Evolutionary conservation across 495 filamentous ascomycete genomes (phyloP), one percentile per base, ranked within the genome.

Genomic region (Aspergillus sclerotioniger): DNA sequence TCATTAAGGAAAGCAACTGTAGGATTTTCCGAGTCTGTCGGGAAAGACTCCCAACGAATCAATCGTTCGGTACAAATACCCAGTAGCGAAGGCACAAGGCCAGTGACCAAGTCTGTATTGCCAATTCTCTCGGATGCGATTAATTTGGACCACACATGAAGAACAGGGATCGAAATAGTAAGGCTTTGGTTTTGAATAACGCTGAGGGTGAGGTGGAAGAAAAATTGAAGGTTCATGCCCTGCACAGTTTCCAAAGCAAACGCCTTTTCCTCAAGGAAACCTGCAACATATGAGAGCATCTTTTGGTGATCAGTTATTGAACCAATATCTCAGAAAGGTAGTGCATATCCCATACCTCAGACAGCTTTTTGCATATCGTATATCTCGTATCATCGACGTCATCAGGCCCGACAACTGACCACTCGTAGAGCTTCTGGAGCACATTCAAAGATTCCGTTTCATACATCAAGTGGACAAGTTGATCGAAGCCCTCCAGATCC

Each of bases 381-480:
- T 98, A 98, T 68, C 91, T 93, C 58, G 90, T 88, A 55, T 97
- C 91, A 65, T 96, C 90, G 29, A 92, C 82, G 64, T 94, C 86
- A 45, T 87, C 77, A 8, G 89, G 80, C 52, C 93, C 88, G 56
- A 93, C 87, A 6, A 84, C 71, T 1, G 91, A 89, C 90, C 90
- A 96, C 62, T 91, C 82, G 65, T 89, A 93, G 25, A 96, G 79
- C 57, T 84, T 83, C 60, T 82, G 82, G 53, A 92, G 82, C n/a
- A 95, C 79, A 25, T 78, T 77, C 37, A 96, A 80, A 57, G 84
- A 86, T 33, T 88, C 83, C 17, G 77, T 69, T 58, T 83, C 80
- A 62, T 90, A 93, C 79, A 96, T 87, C 51, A 90, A 85, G 53
- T 85, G 84, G 31, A 96, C 84, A 13, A 96, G 76, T 21, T 84